Evolutionary conservation across 148 eudicot genomes (phyloP).

Genomic region (Chenopodium quinoa): DNA sequence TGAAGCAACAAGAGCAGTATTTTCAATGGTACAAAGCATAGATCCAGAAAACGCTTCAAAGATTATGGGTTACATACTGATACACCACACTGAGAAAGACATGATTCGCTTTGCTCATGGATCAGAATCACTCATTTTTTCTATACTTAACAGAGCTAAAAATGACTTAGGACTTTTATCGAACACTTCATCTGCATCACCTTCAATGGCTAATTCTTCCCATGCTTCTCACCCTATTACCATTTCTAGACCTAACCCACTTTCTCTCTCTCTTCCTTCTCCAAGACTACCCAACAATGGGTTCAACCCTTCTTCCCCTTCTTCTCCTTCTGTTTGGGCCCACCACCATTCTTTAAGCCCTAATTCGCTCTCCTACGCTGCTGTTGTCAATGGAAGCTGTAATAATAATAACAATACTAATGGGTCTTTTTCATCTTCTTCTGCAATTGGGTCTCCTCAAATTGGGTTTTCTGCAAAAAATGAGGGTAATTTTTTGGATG

Average conservation of each 20-base stretch:
- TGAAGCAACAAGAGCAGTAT: slow-evolving; percentile 57
- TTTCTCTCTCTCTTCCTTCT: slow-evolving; percentile 38
- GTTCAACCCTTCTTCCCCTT: slow-evolving; percentile 45
- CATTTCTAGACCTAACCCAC: slow-evolving; percentile 51
- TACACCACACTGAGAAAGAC: slow-evolving; percentile 64
- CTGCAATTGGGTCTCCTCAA: slow-evolving; percentile 32
- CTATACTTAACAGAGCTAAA: slow-evolving; percentile 52
- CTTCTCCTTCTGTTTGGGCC: slow-evolving; percentile 58
- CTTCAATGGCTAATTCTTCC: not conserved
- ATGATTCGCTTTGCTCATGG: slow-evolving; percentile 68
- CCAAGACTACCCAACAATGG: slow-evolving; percentile 52
- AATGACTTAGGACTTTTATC: slow-evolving; percentile 43
- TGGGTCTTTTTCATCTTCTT: slow-evolving; percentile 32
- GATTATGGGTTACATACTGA: slow-evolving; percentile 63
- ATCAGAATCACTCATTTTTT: slow-evolving; percentile 42
- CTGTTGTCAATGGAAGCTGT: slow-evolving; percentile 44
- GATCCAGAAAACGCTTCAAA: slow-evolving; percentile 80
- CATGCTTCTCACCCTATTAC: slow-evolving; percentile 39
- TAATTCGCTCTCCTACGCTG: slow-evolving; percentile 50
- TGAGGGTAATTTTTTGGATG: slow-evolving; percentile 17
- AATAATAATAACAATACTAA: not conserved
- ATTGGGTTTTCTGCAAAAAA: slow-evolving; percentile 6
- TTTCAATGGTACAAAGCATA: slow-evolving; percentile 48
- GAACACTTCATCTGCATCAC: slow-evolving; percentile 43
- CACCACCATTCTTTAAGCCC: slow-evolving; percentile 46